phyloP scores from a whole-genome alignment of 129 eudicot species.

The Gnaphalium uliginosum region DNA sequence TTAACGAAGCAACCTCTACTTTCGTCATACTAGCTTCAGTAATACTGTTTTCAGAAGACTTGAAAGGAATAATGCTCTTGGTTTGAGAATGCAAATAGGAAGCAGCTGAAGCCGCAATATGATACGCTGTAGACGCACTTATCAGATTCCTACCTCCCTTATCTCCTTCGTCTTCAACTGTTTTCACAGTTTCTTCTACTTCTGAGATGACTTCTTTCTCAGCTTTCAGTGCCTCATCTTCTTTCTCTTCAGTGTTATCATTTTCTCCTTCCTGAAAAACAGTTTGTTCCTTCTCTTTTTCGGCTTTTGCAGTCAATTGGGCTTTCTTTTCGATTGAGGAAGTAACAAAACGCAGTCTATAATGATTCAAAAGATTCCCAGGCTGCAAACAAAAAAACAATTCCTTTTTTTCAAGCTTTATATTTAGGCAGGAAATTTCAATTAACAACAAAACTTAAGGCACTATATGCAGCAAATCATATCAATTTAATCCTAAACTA shows the following conservation, averaged over 20 bases:
- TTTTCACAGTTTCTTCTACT: constrained; percentile 20
- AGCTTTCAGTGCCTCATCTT: constrained; percentile 9
- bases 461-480: background rate
- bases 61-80: constrained; percentile 59
- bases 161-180: constrained; percentile 21
- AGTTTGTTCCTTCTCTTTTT: constrained; percentile 43
- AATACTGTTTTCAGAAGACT: constrained; percentile 35
- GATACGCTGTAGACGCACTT: constrained; percentile 69
- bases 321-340: constrained; percentile 83
- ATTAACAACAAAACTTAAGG: background rate
- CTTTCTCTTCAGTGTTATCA: background rate
- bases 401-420: background rate
- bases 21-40: constrained; percentile 36
- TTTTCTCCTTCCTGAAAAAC: constrained; percentile 30
- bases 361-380: constrained; percentile 51
- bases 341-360: constrained; percentile 68
- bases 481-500: background rate
- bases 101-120: constrained; percentile 93
- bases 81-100: constrained; percentile 80
- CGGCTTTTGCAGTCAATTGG: constrained; percentile 45
- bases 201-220: constrained; percentile 21
- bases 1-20: constrained; percentile 68
- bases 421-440: background rate
- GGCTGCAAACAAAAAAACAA: constrained; percentile 49
- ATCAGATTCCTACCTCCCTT: constrained; percentile 37